phyloP scores from a whole-genome alignment of 140 eudicot species.

The Stevia rebaudiana region DNA sequence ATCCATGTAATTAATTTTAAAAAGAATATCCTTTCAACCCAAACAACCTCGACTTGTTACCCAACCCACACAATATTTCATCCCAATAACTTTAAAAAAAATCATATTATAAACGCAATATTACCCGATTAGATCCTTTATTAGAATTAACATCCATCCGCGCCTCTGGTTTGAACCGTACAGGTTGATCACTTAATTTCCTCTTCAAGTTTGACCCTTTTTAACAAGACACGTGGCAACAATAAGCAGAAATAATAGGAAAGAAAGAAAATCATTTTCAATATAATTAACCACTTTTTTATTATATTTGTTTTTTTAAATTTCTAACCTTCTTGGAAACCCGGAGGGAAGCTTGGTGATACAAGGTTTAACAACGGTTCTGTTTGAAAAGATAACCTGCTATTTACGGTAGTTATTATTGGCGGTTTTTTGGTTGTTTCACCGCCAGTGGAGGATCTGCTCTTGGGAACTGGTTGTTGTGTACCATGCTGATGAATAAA shows the following conservation, averaged over 20 bases:
- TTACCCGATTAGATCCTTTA: slow-evolving; percentile 17
- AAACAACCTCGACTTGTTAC: not conserved
- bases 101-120: not conserved
- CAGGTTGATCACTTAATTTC: slow-evolving; percentile 25
- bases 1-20: too few species aligned
- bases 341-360: slow-evolving; percentile 17
- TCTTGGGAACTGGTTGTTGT: slow-evolving; percentile 31
- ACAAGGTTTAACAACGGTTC: not conserved
- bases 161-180: not conserved
- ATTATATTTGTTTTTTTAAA: not conserved
- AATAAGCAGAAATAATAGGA: not conserved
- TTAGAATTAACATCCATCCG: slow-evolving; percentile 11
- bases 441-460: slow-evolving; percentile 7
- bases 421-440: slow-evolving; percentile 8
- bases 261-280: not conserved
- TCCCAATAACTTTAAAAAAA: not conserved
- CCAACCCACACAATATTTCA: not conserved
- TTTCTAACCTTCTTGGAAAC: slow-evolving; percentile 34
- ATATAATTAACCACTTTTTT: not conserved
- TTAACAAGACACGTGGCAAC: not conserved
- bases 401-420: slow-evolving; percentile 5
- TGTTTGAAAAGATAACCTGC: slow-evolving; percentile 5
- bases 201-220: slow-evolving; percentile 49
- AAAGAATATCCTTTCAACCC: not conserved
- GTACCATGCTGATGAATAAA: slow-evolving; percentile 33